Percentiles rank a stretch among this genome's conserved stretches.
Conservation (phyloP, 1,284 basidiomycete genomes). For the Anthracocystis walkeri region DNA sequence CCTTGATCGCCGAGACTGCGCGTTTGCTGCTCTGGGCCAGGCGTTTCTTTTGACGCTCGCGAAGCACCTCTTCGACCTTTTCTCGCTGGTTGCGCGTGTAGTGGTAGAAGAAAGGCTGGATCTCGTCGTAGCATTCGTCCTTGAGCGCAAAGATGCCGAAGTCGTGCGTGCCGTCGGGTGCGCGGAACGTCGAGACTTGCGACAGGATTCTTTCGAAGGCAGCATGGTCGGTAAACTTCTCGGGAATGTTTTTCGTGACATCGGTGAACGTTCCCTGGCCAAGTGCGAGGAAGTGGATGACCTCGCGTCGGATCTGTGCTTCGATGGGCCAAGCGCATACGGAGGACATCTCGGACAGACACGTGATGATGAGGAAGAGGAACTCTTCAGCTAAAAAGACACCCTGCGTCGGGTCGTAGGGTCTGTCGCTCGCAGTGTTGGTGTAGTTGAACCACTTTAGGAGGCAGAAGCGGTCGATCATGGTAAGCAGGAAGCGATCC, state of each 20-base stretch:
- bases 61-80: conserved; percentile 85
- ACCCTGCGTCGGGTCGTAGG: conserved; percentile 79
- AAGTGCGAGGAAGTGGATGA: conserved; percentile 90
- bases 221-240: conserved; percentile 86
- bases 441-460: conserved; percentile 79
- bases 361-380: conserved; percentile 85
- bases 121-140: conserved; percentile 83
- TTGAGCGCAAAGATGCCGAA: conserved; percentile 88
- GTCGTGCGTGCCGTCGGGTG: conserved; percentile 82
- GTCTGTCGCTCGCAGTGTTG: conserved; percentile 45
- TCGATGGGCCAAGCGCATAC: conserved; percentile 80
- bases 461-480: conserved; percentile 90
- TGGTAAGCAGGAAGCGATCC: conserved; percentile 81
- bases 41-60: conserved; percentile 38
- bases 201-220: conserved; percentile 84
- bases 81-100: conserved; percentile 95
- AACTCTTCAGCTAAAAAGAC: conserved; percentile 92
- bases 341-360: conserved; percentile 84
- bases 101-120: conserved; percentile 96
- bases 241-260: conserved; percentile 88
- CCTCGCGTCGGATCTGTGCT: conserved; percentile 81
- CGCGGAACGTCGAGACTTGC: conserved; percentile 84
- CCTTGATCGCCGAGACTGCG: conserved; percentile 33
- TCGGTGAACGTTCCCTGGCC: conserved; percentile 91
- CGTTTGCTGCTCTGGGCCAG: conserved; percentile 31